Conservation (phyloP, 2,329 filamentous ascomycete species). For the Byssothecium circinans region DNA sequence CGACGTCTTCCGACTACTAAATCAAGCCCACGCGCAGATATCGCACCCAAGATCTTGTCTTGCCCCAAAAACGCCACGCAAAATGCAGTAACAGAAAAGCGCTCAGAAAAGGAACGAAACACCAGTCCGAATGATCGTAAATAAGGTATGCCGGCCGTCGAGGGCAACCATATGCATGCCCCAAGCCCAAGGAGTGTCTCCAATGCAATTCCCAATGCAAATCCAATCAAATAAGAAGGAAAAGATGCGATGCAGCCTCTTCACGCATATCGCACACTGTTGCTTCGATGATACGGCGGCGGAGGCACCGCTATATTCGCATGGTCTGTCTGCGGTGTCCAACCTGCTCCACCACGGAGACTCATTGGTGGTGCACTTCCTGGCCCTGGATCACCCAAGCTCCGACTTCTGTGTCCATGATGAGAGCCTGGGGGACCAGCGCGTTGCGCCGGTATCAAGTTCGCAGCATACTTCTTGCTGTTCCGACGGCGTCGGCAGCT, state of each 20-base stretch:
- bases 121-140: too few species aligned
- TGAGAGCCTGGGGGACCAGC: slow-evolving; percentile 10
- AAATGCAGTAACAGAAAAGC: too few species aligned
- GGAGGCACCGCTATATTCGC: slow-evolving; percentile 7
- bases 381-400: too few species aligned
- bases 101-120: too few species aligned
- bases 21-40: too few species aligned
- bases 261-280: slow-evolving; percentile 20
- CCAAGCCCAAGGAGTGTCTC: not conserved
- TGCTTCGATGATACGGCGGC: slow-evolving; percentile 13
- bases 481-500: slow-evolving; percentile 46
- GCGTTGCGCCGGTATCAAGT: slow-evolving; percentile 17
- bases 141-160: too few species aligned
- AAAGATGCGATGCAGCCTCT: not conserved
- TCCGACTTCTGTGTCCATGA: not conserved
- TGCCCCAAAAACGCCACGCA: too few species aligned
- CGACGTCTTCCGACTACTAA: too few species aligned
- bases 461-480: slow-evolving; percentile 25
- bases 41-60: too few species aligned
- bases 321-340: slow-evolving; percentile 11
- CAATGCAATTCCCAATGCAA: not conserved
- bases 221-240: not conserved
- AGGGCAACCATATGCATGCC: too few species aligned
- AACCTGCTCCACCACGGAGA: slow-evolving; percentile 1
- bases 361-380: too few species aligned